Conservation (phyloP, 306 rosid species). For the Vicia villosa region DNA sequence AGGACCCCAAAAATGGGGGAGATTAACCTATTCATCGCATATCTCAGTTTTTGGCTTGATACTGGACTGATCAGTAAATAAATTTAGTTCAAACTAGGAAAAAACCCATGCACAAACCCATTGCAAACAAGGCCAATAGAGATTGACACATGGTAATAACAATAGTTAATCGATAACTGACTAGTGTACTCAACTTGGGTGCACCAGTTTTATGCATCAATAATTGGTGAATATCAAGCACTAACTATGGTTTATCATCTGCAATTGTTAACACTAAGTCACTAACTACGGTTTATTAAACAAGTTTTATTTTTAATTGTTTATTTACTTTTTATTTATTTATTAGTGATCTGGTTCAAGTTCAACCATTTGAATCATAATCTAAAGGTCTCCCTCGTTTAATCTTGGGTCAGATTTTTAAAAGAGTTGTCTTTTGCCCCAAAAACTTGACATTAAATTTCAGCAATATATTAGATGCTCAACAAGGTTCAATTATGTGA, state of each 20-base stretch:
- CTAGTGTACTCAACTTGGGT: conserved; percentile 5
- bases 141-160: neutral
- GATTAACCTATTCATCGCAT: neutral
- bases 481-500: no score
- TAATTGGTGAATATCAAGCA: neutral
- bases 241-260: neutral
- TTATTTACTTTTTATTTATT: neutral
- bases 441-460: no score
- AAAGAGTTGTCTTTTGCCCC: neutral
- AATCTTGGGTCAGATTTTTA: neutral
- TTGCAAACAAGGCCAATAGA: neutral
- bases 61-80: neutral
- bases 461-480: no score
- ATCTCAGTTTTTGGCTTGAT: neutral
- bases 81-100: neutral
- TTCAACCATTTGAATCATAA: neutral
- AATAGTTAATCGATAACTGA: neutral
- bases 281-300: neutral
- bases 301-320: neutral
- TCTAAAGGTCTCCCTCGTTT: neutral
- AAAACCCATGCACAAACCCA: neutral
- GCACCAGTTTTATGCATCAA: neutral
- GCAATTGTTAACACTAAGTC: neutral
- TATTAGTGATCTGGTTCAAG: neutral
- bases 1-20: neutral